A percentile compares a stretch with the other conserved stretches of the same genome.
Conservation (phyloP, 495 filamentous ascomycete genomes). For the Aspergillus avenaceus region DNA sequence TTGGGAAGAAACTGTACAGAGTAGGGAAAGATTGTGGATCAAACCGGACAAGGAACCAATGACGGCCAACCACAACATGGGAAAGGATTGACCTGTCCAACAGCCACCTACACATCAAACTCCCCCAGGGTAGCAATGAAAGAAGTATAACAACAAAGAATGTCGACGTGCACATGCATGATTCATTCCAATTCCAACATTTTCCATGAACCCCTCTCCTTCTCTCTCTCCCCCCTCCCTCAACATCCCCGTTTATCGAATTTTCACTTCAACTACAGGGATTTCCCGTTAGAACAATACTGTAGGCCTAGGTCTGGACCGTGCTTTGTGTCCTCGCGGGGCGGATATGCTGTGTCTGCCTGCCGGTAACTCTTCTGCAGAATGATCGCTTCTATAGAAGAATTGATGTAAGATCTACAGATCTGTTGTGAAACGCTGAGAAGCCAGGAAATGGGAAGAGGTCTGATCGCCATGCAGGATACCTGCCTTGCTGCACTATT, state of each 20-base stretch:
- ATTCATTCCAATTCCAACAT: neutral
- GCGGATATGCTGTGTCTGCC: neutral
- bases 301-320: neutral
- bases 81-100: neutral
- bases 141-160: neutral
- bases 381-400: neutral
- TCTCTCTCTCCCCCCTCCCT: too few relatives aligned
- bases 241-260: neutral
- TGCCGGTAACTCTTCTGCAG: neutral
- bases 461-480: conserved; percentile 3
- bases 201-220: neutral
- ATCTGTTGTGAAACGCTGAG: conserved; percentile 1
- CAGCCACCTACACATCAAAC: neutral
- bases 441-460: neutral
- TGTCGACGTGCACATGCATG: neutral
- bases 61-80: neutral
- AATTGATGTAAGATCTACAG: neutral
- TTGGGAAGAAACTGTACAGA: neutral
- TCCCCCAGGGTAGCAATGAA: neutral
- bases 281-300: neutral
- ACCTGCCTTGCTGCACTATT: neutral
- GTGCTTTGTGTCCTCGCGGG: neutral
- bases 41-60: neutral
- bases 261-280: neutral
- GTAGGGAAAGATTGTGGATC: neutral